phyloP scores from a whole-genome alignment of 176 grass and related monocot genomes.

The Carex pumila region DNA sequence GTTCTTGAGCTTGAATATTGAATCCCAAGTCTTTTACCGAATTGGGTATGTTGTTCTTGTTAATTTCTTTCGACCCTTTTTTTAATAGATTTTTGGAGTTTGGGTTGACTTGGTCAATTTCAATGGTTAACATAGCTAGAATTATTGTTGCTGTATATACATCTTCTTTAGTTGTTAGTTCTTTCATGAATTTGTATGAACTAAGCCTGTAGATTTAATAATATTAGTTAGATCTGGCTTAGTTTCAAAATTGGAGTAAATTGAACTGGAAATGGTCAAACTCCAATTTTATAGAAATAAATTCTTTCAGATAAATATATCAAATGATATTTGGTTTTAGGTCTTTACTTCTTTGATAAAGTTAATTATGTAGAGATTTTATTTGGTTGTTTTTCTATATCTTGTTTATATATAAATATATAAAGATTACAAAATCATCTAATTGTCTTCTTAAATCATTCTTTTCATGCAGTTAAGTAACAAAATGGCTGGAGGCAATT shows the following conservation, averaged over 20 bases:
- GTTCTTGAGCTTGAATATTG: constrained; percentile 14
- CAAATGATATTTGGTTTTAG: neutral
- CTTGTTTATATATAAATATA: constrained; percentile 5
- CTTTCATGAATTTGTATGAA: neutral
- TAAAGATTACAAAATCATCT: neutral
- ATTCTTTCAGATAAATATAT: neutral
- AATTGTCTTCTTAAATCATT: constrained; percentile 13
- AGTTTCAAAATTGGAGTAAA: neutral
- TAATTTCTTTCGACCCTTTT: neutral
- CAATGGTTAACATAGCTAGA: neutral
- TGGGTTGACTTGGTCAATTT: constrained; percentile 8
- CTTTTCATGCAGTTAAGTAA: constrained; percentile 18
- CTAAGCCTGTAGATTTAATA: neutral
- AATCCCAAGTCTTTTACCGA: neutral
- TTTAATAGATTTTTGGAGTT: neutral
- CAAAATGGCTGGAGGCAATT: constrained; percentile 69
- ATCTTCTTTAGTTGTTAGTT: neutral
- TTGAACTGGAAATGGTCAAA: constrained; percentile 10
- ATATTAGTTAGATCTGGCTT: neutral
- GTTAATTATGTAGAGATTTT: neutral
- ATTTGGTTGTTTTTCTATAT: neutral
- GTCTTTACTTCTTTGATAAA: neutral
- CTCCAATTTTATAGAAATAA: neutral
- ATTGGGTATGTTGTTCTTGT: neutral
- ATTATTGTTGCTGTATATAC: neutral